Evolutionary conservation across 108 stramenopile genomes (phyloP).

Genomic region (Nitzschia sp.): DNA sequence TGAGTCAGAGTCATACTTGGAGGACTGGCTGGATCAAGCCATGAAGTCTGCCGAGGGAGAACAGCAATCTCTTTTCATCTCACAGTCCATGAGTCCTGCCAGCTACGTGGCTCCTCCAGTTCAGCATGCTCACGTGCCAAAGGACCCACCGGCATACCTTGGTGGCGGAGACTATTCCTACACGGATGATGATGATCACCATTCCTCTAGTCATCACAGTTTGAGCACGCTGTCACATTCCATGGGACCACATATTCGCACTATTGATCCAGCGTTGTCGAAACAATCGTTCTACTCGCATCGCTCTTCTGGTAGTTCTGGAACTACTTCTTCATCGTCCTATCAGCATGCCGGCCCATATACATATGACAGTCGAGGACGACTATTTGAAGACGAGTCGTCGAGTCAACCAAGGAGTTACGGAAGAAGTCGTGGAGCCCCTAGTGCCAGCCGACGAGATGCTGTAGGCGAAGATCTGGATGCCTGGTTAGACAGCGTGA

Average conservation of each 20-base stretch:
- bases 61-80: neutral
- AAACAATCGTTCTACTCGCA: neutral
- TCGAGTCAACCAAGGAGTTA: conserved; percentile 4
- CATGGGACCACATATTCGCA: neutral
- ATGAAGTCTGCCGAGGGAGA: neutral
- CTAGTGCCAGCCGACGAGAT: neutral
- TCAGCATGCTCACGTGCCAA: neutral
- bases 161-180: conserved; percentile 1
- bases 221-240: neutral
- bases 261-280: neutral
- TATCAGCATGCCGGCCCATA: neutral
- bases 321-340: neutral
- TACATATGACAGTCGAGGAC: conserved; percentile 17
- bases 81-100: too few species aligned
- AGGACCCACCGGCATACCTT: neutral
- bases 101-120: neutral
- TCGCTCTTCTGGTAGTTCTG: too few species aligned
- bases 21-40: conserved; percentile 21
- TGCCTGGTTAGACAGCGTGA: conserved; percentile 20
- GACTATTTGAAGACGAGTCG: conserved; percentile 3
- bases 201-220: neutral
- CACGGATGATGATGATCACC: neutral
- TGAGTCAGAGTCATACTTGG: neutral
- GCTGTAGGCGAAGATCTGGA: conserved; percentile 17
- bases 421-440: neutral